Evolutionary conservation across 2,329 filamentous ascomycete genomes (phyloP), one percentile per base, ranked within the genome.

Genomic region (Phialophora tarda): DNA sequence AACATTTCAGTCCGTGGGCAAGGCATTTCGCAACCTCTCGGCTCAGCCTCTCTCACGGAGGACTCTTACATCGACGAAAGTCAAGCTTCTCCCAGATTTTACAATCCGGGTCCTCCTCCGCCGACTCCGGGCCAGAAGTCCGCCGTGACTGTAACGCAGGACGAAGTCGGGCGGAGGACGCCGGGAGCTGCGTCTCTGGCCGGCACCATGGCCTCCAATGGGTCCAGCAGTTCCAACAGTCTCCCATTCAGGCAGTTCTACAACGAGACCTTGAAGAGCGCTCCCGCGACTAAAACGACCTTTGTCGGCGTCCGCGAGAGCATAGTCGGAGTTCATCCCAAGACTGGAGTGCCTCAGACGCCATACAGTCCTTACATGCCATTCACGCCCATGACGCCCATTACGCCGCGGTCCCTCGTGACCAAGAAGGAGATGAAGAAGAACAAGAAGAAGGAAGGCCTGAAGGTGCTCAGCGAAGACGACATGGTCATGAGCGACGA

Each of bases 51-150:
- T 17, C 77, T 79, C 26, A 78, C 78, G 65, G 77, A 79, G 0
- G 76, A 77, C 28, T 76, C 78, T 56, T 83, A 83, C 66, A 76
- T 80, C 14, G 81, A 82, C 24, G 81, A 78, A n/a, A 81, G 84
- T n/a, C 83, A 86, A 1, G 78, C 88, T 3, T 86, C 85, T 1
- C 86, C 86, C 8, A 80, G 85, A 50, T 78, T 82, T 69, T 87
- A 87, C 75, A 82, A 82, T 55, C 84, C 84, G 0, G 82, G 83
- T 2, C 81, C 83, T 7, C 84, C 85, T 1, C 85, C 86, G n/a
- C 80, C 80, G 6, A 82, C 83, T 3, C 84, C 85, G 4, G 65
- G 72, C 12, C 71, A 75, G 54, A 75, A 71, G 47, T 57, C 63
- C 41, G 59, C 65, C 7, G 41, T 32, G 30, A 59, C 61, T 2